Percentiles rank a stretch among this genome's conserved stretches.
Evolutionary conservation across 2,329 filamentous ascomycete species (phyloP).

Genomic region (Lasiodiplodia sp.): DNA sequence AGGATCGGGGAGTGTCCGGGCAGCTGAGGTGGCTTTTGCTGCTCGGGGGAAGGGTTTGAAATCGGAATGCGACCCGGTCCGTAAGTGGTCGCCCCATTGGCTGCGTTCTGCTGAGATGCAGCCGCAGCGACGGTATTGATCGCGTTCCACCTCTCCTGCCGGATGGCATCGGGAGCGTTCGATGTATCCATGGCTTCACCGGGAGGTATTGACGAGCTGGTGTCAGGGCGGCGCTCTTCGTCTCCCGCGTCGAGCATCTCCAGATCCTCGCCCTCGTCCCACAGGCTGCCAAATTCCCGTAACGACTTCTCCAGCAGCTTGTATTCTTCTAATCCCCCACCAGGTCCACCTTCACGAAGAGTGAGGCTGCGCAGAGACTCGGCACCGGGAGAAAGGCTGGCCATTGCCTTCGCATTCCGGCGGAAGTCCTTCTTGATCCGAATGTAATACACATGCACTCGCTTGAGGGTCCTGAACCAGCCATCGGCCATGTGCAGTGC

Average conservation of each 20-base stretch:
- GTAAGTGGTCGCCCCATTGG: constrained; percentile 22
- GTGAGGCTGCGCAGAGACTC: constrained; percentile 46
- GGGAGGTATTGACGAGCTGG: constrained; percentile 26
- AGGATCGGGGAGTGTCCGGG: constrained; percentile 26
- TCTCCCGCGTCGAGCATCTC: constrained; percentile 43
- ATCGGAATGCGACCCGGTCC: constrained; percentile 28
- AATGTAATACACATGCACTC: constrained; percentile 62
- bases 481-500: constrained; percentile 65
- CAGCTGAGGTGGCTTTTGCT: constrained; percentile 16
- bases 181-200: constrained; percentile 21
- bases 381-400: constrained; percentile 37
- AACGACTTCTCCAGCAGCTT: constrained; percentile 50
- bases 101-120: constrained; percentile 32
- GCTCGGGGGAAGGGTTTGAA: constrained; percentile 30
- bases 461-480: constrained; percentile 62
- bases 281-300: constrained; percentile 44
- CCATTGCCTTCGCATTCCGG: constrained; percentile 41
- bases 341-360: constrained; percentile 44
- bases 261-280: constrained; percentile 40
- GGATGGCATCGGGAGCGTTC: constrained; percentile 26
- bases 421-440: constrained; percentile 59
- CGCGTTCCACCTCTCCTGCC: constrained; percentile 49
- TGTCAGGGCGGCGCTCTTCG: constrained; percentile 32
- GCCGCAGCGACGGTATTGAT: constrained; percentile 45
- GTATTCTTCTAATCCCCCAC: constrained; percentile 59